Conservation (phyloP, 2,329 filamentous ascomycete genomes). For the Laburnicola sp. region DNA sequence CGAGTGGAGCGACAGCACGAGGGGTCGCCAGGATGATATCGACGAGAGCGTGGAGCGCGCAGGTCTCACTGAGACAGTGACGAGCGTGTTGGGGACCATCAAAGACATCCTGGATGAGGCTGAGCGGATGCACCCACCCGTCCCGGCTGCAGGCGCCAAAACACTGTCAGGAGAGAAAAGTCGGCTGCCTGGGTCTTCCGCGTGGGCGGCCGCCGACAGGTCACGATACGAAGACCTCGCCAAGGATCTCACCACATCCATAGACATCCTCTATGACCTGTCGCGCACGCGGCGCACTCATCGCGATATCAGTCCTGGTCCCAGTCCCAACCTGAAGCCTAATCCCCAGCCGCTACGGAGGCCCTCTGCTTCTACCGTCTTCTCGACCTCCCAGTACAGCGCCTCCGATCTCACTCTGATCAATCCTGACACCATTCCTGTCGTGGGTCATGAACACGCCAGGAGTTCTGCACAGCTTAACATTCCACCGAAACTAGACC, state of each 20-base stretch:
- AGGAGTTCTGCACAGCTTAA: conserved; percentile 22
- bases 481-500: conserved; percentile 50
- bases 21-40: conserved; percentile 65
- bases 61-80: conserved; percentile 74
- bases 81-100: conserved; percentile 77
- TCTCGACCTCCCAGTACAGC: conserved; percentile 41
- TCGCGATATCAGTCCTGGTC: conserved; percentile 20
- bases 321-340: conserved; percentile 15
- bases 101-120: conserved; percentile 78
- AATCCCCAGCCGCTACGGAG: conserved; percentile 1
- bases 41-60: conserved; percentile 69
- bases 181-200: conserved; percentile 33
- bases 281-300: conserved; percentile 65
- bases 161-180: conserved; percentile 43
- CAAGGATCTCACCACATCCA: conserved; percentile 72
- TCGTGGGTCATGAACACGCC: conserved; percentile 20
- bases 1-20: conserved; percentile 73
- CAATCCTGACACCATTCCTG: conserved; percentile 43
- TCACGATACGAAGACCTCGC: conserved; percentile 76
- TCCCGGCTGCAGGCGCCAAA: conserved; percentile 36
- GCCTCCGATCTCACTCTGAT: conserved; percentile 51
- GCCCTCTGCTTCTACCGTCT: conserved; percentile 20
- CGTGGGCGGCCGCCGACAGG: conserved; percentile 64
- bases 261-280: conserved; percentile 78
- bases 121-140: conserved; percentile 67